Percentiles rank a stretch among this genome's conserved stretches.
These are phyloP conservation scores for Ascosphaera acerosa DNA, from an alignment of 2,329 filamentous ascomycete species.

Conservation along the genomic window DNA sequence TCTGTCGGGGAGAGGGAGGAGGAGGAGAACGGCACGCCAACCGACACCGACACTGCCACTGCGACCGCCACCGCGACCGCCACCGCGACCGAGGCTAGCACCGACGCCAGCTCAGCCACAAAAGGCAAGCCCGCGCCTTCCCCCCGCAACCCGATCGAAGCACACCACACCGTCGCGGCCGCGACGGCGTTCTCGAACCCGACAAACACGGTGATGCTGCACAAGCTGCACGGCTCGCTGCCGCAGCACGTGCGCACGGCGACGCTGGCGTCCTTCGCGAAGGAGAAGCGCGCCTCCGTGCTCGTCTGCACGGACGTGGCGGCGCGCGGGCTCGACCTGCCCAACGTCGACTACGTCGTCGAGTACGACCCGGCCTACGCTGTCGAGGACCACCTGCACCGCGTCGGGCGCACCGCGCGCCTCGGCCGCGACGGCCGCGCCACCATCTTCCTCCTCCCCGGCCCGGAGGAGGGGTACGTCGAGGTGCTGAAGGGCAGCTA, in stretches of 20 bases:
- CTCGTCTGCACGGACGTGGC: conserved; percentile 90
- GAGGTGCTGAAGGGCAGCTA: conserved; percentile 48
- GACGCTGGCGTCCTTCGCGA: conserved; percentile 57
- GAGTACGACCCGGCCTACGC: conserved; percentile 94
- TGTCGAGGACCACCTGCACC: conserved; percentile 78
- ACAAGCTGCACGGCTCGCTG: conserved; percentile 79
- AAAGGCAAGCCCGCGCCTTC: no score
- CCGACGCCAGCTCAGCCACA: no score
- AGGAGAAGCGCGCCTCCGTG: conserved; percentile 47
- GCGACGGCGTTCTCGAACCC: conserved; percentile 48
- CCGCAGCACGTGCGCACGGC: conserved; percentile 67
- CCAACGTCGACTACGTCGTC: conserved; percentile 79
- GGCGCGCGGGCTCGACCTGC: conserved; percentile 81
- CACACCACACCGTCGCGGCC: conserved; percentile 24
- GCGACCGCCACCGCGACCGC: conserved; percentile 1
- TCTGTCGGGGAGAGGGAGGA: conserved; percentile 8
- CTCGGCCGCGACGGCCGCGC: conserved; percentile 73
- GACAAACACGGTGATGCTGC: conserved; percentile 52
- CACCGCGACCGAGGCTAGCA: no score
- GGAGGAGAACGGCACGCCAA: conserved; percentile 8
- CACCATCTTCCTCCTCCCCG: conserved; percentile 70
- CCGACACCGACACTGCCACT: conserved; percentile 4
- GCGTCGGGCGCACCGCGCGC: conserved; percentile 82
- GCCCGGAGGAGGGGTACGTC: conserved; percentile 78
- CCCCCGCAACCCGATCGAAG: conserved; percentile 8